Percentiles rank a stretch among this genome's conserved stretches.
Conservation (phyloP, 305 asterid species). For the Caryopteris hybrid region DNA sequence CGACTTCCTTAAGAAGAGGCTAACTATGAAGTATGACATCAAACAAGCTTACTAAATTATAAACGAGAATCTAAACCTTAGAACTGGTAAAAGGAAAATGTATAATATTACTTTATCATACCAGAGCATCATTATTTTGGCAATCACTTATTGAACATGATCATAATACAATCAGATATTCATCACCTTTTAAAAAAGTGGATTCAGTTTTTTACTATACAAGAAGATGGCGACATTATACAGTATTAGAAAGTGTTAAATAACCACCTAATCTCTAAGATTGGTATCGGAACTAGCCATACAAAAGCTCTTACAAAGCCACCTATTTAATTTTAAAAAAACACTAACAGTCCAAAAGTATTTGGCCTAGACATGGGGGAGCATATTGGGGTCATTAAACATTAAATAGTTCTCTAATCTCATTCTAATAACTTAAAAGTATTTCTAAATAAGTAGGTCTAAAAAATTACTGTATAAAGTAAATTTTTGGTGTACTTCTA, state of each 20-base stretch:
- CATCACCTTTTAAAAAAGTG: background rate
- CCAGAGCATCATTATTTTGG: background rate
- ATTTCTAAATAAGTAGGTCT: no score
- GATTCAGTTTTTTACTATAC: background rate
- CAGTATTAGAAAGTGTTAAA: background rate
- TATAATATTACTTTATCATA: background rate
- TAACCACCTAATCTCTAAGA: background rate
- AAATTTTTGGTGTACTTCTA: no score
- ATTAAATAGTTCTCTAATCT: no score
- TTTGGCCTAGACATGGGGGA: background rate
- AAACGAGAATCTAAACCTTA: background rate
- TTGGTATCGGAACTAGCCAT: background rate
- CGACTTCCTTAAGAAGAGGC: conserved; percentile 11
- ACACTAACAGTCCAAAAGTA: no score
- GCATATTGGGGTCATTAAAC: background rate
- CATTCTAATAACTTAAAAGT: no score
- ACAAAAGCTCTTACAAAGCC: background rate
- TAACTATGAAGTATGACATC: background rate
- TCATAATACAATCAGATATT: background rate
- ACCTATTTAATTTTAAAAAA: background rate
- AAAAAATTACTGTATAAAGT: no score
- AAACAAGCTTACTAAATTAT: background rate
- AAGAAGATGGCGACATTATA: background rate
- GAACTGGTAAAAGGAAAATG: background rate
- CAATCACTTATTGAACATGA: background rate